Evolutionary conservation across 1,139 yeast species (phyloP).

Genomic region (Pichia sp.): DNA sequence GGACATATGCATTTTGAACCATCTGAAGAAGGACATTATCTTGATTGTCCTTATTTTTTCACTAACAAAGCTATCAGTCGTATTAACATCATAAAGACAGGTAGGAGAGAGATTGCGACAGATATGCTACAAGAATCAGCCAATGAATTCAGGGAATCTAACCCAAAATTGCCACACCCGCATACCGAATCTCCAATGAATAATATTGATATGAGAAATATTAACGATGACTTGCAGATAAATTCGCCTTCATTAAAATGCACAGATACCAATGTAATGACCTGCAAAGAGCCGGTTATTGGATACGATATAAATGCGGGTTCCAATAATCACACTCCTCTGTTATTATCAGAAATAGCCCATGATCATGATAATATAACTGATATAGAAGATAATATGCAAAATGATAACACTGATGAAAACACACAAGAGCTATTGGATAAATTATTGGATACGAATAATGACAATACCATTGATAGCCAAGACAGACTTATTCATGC

Average conservation of each 20-base stretch:
- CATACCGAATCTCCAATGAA: neutral
- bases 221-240: too few relatives aligned
- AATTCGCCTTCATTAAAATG: neutral
- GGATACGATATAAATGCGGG: neutral
- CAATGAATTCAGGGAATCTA: neutral
- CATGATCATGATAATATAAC: conserved; percentile 4
- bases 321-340: conserved; percentile 10
- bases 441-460: too few relatives aligned
- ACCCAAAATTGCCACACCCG: neutral
- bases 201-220: neutral
- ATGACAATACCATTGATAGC: too few relatives aligned
- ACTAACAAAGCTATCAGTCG: too few relatives aligned
- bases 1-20: too few relatives aligned
- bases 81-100: too few relatives aligned
- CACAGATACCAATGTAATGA: neutral
- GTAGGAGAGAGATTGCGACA: too few relatives aligned
- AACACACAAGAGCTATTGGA: too few relatives aligned
- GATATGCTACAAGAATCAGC: conserved; percentile 3
- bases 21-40: too few relatives aligned
- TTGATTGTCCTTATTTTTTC: too few relatives aligned
- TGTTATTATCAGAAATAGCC: conserved; percentile 1
- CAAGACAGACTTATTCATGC: too few relatives aligned
- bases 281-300: neutral
- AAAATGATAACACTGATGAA: neutral
- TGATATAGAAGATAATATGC: conserved; percentile 2